Conservation (phyloP, 148 eudicot species). For the Spergularia marina region DNA sequence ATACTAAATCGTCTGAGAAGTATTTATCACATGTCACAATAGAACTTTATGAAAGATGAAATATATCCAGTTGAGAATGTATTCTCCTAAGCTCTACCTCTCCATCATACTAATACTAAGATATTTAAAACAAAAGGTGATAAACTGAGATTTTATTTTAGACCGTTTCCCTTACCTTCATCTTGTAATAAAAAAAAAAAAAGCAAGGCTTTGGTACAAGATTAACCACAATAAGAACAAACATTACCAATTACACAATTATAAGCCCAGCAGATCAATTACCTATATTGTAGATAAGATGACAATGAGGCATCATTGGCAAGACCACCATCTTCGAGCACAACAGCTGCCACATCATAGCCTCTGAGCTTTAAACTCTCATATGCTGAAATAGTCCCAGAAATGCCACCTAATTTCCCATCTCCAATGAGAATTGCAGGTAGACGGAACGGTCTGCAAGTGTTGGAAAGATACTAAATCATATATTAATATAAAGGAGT, state of each 20-base stretch:
- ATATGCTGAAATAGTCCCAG: constrained; percentile 87
- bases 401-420: constrained; percentile 93
- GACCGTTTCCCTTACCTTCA: too few species aligned
- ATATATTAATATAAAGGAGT: neutral
- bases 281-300: constrained; percentile 75
- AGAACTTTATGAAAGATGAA: too few species aligned
- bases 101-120: too few species aligned
- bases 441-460: constrained; percentile 72
- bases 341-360: constrained; percentile 84
- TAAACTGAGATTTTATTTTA: too few species aligned
- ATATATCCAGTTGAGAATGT: neutral
- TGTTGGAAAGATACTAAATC: constrained; percentile 17
- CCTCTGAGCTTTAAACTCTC: constrained; percentile 91
- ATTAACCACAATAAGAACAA: neutral
- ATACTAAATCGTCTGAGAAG: too few species aligned
- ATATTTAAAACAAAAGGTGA: too few species aligned
- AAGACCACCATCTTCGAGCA: constrained; percentile 81
- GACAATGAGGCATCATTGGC: constrained; percentile 60
- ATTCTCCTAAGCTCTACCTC: neutral
- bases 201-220: too few species aligned
- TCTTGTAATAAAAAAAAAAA: too few species aligned
- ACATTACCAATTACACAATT: neutral
- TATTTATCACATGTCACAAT: too few species aligned
- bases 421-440: constrained; percentile 95
- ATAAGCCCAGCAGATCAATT: constrained; percentile 14